Evolutionary conservation across 768 basidiomycete species (phyloP), one percentile per base, ranked within the genome.

Genomic region (Agrocybe chaxingu): DNA sequence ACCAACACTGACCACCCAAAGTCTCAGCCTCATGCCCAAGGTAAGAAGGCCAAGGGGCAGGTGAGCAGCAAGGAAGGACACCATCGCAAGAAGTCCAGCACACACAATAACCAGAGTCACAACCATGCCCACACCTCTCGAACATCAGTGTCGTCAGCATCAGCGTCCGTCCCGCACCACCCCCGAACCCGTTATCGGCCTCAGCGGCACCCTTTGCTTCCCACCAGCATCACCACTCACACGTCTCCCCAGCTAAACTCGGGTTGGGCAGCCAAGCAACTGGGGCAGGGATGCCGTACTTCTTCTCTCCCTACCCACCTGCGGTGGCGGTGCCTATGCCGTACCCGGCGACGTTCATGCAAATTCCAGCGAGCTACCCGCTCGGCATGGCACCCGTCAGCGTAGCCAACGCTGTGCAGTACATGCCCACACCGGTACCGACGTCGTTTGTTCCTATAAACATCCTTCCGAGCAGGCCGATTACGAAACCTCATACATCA

Each of bases 241-340:
- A 40, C 29, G 39, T 13, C 45, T 24, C 33, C 33, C 40, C 47
- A 45, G 34, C 42, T 24, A 24, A 24, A 5, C 24, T 24, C 24
- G 24, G 3, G 24, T 3, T 24, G 24, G 24, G 24, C 24, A 24
- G 24, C 24, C 24, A 24, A 24, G 24, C 24, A 3, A 5, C 24
- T 24, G 24, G 24, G 24, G 3, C 24, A 24, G 24, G 24, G 24
- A 51, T 57, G 43, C 62, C 63, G 4, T 64, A 62, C 42, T 64
- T 62, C 53, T 63, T 61, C 48, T 58, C 63, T 29, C 46, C 59
- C 2, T 63, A 66, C 51, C 59, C 57, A 48, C 24, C 24, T 24
- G 50, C 55, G 19, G 50, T 60, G 31, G 43, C 54, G 6, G 55
- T 64, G 56, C 53, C 60, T 8, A 45, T 54, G 30, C 50, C 55